Base-by-base conservation (phyloP, 2,329 filamentous ascomycete species). In the Macrophomina tecta region DNA sequence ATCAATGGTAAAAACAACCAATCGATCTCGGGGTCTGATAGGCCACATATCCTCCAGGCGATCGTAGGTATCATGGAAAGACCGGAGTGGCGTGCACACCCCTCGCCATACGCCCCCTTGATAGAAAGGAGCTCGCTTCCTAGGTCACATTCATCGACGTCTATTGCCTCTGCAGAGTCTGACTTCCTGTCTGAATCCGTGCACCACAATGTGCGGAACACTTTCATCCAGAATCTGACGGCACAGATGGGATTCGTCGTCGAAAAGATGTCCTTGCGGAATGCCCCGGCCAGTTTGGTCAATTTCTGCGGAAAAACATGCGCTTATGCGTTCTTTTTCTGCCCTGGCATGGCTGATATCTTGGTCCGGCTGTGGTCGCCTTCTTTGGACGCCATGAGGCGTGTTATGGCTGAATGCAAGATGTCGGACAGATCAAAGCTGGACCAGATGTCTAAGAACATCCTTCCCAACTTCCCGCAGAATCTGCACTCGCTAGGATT, bases 251-350 rank as follows among this genome's bases (percentile, higher is more conserved):
- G 87, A 1, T 91, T 95, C 70, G 91, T 93, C n/a, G 90, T 97
- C 6, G 92, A 95, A 65, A 94, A 93, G 75, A 91, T 97, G 89
- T 93, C 92, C 16, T 82, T 92, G 73, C 87, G 92, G 58, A 90
- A 93, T 73, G 87, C 88, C 9, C 86, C 88, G 46, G 87, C 87
- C 48, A 83, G 83, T 70, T 70, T 83, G 30, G 91, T 97, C 67
- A 90, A 91, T 36, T 97, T 97, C 76, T 93, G 92, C 64, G 94
- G 92, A 68, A 96, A 95, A 79, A 92, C 93, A 4, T 94, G 91
- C 74, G 93, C 94, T 1, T 97, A 96, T 77, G 93, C 92, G 36
- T 97, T 97, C 78, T 95, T 94, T 80, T 97, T 97, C 73, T 94
- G 92, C 34, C 92, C 93, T 0, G 92, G 92, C 4, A 87, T 97